Conservation (phyloP, 2,329 filamentous ascomycete genomes). For the Epichloe amarillans region DNA sequence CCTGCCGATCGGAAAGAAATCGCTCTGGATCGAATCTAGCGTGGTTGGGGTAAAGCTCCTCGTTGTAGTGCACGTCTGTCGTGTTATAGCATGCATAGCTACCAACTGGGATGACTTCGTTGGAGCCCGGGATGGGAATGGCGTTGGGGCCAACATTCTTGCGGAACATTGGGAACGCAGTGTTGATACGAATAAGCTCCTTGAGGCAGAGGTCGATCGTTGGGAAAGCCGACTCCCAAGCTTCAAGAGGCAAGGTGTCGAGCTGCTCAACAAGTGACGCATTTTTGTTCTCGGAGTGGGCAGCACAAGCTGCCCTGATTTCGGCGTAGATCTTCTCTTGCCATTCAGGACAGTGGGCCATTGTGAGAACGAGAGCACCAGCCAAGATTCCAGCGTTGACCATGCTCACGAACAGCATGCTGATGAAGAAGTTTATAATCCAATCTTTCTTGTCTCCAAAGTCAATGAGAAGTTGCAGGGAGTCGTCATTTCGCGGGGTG, state of each 20-base stretch:
- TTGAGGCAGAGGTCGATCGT: slow-evolving; percentile 8
- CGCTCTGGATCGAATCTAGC: slow-evolving; percentile 10
- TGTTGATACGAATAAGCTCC: slow-evolving; percentile 10
- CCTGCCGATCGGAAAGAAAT: slow-evolving; percentile 5
- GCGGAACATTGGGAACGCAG: slow-evolving; percentile 5
- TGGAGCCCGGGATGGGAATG: neutral
- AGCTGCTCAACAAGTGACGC: slow-evolving; percentile 7
- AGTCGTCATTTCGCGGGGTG: neutral
- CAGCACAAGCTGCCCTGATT: neutral
- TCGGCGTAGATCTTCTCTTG: neutral
- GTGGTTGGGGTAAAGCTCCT: slow-evolving; percentile 11
- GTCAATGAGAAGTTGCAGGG: slow-evolving; percentile 1
- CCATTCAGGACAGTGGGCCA: neutral
- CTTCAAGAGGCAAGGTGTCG: slow-evolving; percentile 4
- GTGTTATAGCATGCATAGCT: slow-evolving; percentile 13
- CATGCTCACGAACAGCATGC: neutral
- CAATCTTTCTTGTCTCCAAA: neutral
- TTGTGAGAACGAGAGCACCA: neutral
- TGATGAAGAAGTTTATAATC: neutral
- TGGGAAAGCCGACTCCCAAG: slow-evolving; percentile 8
- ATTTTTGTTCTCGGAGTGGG: neutral
- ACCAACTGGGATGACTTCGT: slow-evolving; percentile 13
- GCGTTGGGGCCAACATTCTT: neutral
- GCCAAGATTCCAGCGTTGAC: neutral
- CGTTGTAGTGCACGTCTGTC: slow-evolving; percentile 11